phyloP scores from a whole-genome alignment of 1,139 yeast species.

The Lodderomyces oxycetoniae region DNA sequence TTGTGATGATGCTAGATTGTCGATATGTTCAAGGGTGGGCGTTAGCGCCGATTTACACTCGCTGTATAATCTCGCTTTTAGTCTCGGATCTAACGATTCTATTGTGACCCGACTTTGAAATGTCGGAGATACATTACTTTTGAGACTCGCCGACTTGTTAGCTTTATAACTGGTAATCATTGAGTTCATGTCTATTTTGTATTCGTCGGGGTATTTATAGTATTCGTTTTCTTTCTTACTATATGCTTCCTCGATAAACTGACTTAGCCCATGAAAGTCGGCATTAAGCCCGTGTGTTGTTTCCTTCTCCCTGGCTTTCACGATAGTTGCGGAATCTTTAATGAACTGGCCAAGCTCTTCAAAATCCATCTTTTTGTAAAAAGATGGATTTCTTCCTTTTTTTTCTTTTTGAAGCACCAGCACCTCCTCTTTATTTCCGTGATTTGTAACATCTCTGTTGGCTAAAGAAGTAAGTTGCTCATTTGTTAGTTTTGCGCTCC shows the following conservation, averaged over 20 bases:
- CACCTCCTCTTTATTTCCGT: too few relatives aligned
- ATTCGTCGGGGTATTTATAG: neutral
- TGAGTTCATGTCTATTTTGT: neutral
- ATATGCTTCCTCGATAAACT: conserved; percentile 10
- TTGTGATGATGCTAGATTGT: conserved; percentile 8
- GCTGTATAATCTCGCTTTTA: conserved; percentile 17
- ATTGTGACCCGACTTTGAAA: conserved; percentile 8
- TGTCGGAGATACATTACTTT: conserved; percentile 8
- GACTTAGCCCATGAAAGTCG: conserved; percentile 8
- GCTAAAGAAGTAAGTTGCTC: too few relatives aligned
- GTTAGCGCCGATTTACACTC: conserved; percentile 20
- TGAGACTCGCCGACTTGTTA: too few relatives aligned
- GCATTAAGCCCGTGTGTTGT: too few relatives aligned
- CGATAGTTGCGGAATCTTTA: too few relatives aligned
- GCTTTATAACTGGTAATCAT: neutral
- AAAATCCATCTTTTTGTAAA: too few relatives aligned
- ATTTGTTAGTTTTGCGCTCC: too few relatives aligned
- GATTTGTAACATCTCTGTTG: too few relatives aligned
- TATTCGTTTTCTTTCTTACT: too few relatives aligned
- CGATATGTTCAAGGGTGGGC: conserved; percentile 24
- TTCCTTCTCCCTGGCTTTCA: conserved; percentile 4
- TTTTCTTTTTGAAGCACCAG: too few relatives aligned
- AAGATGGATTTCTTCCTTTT: too few relatives aligned
- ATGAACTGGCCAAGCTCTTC: too few relatives aligned
- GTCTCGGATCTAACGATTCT: conserved; percentile 2